Base-by-base conservation (phyloP, 2,329 filamentous ascomycete species). In the Graphium sp. region DNA sequence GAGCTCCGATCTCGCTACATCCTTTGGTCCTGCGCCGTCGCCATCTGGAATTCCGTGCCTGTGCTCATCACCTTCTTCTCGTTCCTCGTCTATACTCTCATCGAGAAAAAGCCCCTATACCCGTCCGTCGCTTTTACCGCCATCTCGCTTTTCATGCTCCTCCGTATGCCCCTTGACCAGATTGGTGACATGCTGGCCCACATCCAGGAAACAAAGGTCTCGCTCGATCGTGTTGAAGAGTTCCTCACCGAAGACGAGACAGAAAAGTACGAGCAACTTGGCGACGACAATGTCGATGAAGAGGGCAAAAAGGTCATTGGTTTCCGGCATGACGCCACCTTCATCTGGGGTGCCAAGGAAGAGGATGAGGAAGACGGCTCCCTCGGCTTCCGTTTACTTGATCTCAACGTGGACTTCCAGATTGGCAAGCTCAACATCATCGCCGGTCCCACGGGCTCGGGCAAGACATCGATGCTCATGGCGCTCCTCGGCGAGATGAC, bases 181-280 rank as follows among this genome's bases (percentile, higher is more conserved):
- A 66, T 98, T 30, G 89, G 89, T 28, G 89, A 98, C 51, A 98
- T 98, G 89, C 78, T 95, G 45, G 89, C 89, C 8, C 89, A 95
- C 53, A 85, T 98, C 4, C 84, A 94, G 55, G 89, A 98, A 53
- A 82, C 85, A 15, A 92, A 92, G 55, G 87, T 98, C 13, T 98
- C 89, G 0, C 74, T 98, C 29, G 85, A 94, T 44, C 85, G 89
- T 60, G 82, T 98, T 6, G 87, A 98, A 45, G 80, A 92, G 41
- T 98, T 94, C 43, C 53, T 98, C 23, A 74, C 66, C 32, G 89
- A 98, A 47, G 84, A 89, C 6, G 89, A 98, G 55, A 98, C 89
- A 0, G 83, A 91, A 33, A 98, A 98, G 50, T 95, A 94, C 46
- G 61, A 69, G 21, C 89, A 95, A 46, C 64, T 98, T 2, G 69